phyloP scores from a whole-genome alignment of 1,284 basidiomycete genomes.

The Ustilago trichophora region DNA sequence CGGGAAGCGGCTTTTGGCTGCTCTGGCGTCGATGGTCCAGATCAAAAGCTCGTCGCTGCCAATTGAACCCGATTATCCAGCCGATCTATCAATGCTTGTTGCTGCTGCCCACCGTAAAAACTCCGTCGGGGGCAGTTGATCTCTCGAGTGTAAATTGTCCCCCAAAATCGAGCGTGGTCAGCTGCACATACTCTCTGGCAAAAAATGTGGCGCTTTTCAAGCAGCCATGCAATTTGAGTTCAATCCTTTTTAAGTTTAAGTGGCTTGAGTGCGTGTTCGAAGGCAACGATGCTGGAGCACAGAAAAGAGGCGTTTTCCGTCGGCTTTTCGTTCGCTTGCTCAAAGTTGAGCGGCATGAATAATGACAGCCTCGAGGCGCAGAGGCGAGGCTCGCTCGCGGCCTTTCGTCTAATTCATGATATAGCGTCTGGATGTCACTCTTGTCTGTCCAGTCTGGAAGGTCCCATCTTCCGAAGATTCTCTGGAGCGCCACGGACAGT shows the following conservation, averaged over 20 bases:
- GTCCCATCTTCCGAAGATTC: too few species aligned
- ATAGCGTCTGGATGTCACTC: too few species aligned
- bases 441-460: too few species aligned
- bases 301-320: not conserved
- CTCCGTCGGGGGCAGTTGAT: not conserved
- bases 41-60: too few species aligned
- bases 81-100: conserved; percentile 2
- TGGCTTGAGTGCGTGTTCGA: not conserved
- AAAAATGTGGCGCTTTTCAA: conserved; percentile 1
- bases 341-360: too few species aligned
- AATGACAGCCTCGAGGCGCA: too few species aligned
- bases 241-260: not conserved
- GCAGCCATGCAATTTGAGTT: not conserved
- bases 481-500: too few species aligned
- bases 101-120: not conserved
- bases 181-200: not conserved
- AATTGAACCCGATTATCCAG: not conserved
- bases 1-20: conserved; percentile 10
- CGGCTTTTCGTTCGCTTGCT: not conserved
- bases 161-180: not conserved
- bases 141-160: not conserved
- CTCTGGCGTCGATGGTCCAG: too few species aligned
- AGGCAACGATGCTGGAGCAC: not conserved
- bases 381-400: too few species aligned
- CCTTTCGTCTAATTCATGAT: too few species aligned